These are phyloP conservation scores for Phytophthora niederhauseri DNA, from an alignment of 352 stramenopile species.

Conservation along the genomic window DNA sequence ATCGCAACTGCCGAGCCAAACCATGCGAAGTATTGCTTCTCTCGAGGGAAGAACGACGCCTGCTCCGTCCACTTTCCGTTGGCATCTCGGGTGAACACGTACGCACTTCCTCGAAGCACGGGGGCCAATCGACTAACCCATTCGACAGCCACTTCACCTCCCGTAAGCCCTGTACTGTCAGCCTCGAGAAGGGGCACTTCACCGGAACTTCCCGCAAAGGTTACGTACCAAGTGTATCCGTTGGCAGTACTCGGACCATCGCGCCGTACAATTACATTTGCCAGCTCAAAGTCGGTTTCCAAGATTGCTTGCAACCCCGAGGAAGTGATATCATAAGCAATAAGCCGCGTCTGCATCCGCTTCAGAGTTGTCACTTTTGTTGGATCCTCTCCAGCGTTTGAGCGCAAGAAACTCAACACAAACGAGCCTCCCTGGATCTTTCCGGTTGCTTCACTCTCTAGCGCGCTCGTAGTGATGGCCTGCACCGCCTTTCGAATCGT, in stretches of 20 bases:
- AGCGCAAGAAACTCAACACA: constrained; percentile 47
- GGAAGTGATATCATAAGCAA: constrained; percentile 58
- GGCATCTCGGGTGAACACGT: constrained; percentile 65
- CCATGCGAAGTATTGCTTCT: constrained; percentile 91
- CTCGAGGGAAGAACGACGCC: constrained; percentile 89
- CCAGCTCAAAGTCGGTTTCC: constrained; percentile 71
- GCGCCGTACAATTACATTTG: constrained; percentile 73
- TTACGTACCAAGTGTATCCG: constrained; percentile 88
- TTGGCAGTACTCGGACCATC: constrained; percentile 49
- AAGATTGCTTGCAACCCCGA: constrained; percentile 55
- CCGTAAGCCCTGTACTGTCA: constrained; percentile 43
- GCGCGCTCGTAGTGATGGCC: constrained; percentile 51
- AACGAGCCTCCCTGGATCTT: constrained; percentile 53
- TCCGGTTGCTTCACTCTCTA: constrained; percentile 15
- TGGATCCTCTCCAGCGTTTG: constrained; percentile 22
- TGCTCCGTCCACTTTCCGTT: constrained; percentile 89
- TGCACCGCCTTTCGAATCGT: constrained; percentile 84
- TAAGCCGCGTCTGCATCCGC: constrained; percentile 48
- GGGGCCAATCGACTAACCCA: constrained; percentile 61
- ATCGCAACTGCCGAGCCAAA: constrained; percentile 90
- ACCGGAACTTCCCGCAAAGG: constrained; percentile 61
- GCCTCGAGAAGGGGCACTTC: constrained; percentile 67
- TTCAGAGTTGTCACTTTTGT: constrained; percentile 23
- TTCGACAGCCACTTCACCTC: constrained; percentile 34
- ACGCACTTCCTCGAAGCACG: constrained; percentile 66